These are phyloP conservation scores for Albatrellus sp. DNA, from an alignment of 1,284 basidiomycete genomes.

Conservation along the genomic window DNA sequence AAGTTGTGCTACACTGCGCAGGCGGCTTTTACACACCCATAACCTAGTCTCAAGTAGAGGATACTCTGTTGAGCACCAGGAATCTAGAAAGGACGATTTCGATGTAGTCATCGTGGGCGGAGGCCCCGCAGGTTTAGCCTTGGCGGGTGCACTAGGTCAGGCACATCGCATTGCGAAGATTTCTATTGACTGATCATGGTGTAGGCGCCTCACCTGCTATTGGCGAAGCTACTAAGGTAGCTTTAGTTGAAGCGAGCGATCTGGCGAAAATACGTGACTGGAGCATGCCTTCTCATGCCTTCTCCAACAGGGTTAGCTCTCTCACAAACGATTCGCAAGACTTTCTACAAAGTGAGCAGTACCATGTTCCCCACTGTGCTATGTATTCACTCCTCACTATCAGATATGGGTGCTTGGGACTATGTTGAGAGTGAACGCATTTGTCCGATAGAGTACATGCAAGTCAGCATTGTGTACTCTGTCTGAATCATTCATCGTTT, in stretches of 20 bases:
- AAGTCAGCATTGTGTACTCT: slow-evolving; percentile 33
- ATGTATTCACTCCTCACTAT: slow-evolving; percentile 1
- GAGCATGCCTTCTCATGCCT: slow-evolving; percentile 43
- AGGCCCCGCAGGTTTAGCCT: slow-evolving; percentile 83
- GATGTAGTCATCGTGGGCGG: slow-evolving; percentile 93
- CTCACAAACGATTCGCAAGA: slow-evolving; percentile 74
- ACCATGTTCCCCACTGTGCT: too few species aligned
- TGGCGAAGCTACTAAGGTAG: slow-evolving; percentile 41
- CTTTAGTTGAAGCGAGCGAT: slow-evolving; percentile 74
- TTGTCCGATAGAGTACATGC: slow-evolving; percentile 71
- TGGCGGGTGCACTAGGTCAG: slow-evolving; percentile 80
- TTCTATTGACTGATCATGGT: neutral
- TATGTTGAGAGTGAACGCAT: slow-evolving; percentile 66
- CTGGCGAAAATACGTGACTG: slow-evolving; percentile 60
- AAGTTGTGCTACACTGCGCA: too few species aligned
- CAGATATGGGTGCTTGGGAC: slow-evolving; percentile 78
- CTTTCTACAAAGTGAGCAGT: slow-evolving; percentile 59
- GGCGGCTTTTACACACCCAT: too few species aligned
- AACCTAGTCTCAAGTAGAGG: too few species aligned
- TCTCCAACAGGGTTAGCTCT: slow-evolving; percentile 84
- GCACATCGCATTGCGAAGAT: slow-evolving; percentile 6
- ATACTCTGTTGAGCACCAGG: too few species aligned
- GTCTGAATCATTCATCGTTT: neutral
- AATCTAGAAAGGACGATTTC: slow-evolving; percentile 30
- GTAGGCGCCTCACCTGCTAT: slow-evolving; percentile 43